phyloP scores from a whole-genome alignment of 148 eudicot genomes.

The Pouteria glomerata region DNA sequence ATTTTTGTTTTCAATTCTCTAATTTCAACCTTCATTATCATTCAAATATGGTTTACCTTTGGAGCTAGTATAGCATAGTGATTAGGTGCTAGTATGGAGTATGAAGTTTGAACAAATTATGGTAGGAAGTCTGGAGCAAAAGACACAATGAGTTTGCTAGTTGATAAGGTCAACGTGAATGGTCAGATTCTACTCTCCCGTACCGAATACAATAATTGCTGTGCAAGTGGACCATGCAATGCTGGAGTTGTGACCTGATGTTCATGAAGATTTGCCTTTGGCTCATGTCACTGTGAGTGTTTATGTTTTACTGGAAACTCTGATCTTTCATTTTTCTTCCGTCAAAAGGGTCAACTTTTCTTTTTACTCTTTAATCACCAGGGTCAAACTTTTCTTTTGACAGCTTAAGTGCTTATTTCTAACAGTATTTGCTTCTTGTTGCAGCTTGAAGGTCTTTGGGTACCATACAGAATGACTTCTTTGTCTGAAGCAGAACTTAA shows the following conservation, averaged over 20 bases:
- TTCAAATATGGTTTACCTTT: neutral
- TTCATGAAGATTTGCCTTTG: slow-evolving; percentile 72
- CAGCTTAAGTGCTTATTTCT: neutral
- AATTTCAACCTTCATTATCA: neutral
- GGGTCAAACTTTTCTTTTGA: too few relatives aligned
- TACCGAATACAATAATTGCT: slow-evolving; percentile 69
- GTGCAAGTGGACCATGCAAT: slow-evolving; percentile 74
- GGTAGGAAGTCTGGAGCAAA: slow-evolving; percentile 50
- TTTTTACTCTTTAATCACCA: too few relatives aligned
- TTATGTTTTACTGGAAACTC: neutral
- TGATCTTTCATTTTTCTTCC: neutral
- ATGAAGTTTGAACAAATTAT: neutral
- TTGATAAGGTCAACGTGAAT: slow-evolving; percentile 76
- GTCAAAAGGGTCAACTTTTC: neutral
- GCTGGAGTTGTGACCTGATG: slow-evolving; percentile 72
- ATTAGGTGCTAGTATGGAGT: neutral
- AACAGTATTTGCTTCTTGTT: slow-evolving; percentile 12
- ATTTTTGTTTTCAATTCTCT: neutral
- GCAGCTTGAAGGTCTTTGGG: slow-evolving; percentile 97
- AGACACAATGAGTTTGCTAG: slow-evolving; percentile 66
- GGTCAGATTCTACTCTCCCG: slow-evolving; percentile 75
- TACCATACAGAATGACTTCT: slow-evolving; percentile 91
- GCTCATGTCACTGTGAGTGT: slow-evolving; percentile 82
- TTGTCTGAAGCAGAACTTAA: slow-evolving; percentile 91
- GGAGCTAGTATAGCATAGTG: neutral